These are phyloP conservation scores for Solanum chaucha DNA, from an alignment of 257 asterid genomes.

Conservation along the genomic window DNA sequence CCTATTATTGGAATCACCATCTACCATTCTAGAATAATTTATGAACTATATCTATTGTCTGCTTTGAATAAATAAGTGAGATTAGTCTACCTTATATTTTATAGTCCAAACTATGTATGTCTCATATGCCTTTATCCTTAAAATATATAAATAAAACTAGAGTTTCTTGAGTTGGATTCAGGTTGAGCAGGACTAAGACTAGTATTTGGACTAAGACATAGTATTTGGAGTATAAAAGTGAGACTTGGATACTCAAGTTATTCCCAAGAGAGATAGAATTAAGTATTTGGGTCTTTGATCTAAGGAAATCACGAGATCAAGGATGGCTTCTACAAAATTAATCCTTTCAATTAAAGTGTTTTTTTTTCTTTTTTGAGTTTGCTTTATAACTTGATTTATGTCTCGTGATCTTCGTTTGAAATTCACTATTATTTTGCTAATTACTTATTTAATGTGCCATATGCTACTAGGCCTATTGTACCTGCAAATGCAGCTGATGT, in stretches of 20 bases:
- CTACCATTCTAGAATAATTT: neutral
- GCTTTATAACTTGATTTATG: too few species aligned
- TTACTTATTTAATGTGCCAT: neutral
- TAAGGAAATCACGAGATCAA: neutral
- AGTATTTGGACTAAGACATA: too few species aligned
- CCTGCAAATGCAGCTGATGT: neutral
- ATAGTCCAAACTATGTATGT: neutral
- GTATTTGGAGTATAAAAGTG: too few species aligned
- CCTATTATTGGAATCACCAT: too few species aligned
- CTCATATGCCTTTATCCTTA: neutral
- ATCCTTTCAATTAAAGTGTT: too few species aligned
- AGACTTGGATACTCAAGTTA: too few species aligned
- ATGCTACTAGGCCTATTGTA: neutral
- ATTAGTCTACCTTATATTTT: neutral
- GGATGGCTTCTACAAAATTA: too few species aligned
- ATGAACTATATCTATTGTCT: neutral
- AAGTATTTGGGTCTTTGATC: too few species aligned
- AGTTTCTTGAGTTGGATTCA: neutral
- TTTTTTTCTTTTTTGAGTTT: too few species aligned
- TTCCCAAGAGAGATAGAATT: too few species aligned
- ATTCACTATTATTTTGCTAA: neutral
- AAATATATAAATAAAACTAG: neutral
- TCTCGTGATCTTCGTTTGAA: too few species aligned
- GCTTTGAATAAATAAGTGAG: neutral
- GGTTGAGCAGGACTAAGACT: too few species aligned